phyloP scores from a whole-genome alignment of 23 red algal species.

The Gracilaria caudata region DNA sequence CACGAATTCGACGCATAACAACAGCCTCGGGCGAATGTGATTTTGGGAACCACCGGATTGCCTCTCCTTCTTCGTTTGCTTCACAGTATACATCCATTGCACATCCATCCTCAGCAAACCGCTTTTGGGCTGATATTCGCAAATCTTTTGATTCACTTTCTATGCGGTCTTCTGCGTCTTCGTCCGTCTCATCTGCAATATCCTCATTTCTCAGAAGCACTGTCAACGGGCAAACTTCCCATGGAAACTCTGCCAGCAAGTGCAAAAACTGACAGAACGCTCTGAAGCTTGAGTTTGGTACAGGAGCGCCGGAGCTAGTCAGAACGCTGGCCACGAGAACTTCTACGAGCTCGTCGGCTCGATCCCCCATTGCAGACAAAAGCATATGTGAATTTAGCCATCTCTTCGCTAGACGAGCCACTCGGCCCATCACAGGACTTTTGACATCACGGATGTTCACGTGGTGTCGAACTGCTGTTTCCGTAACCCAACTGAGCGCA shows the following conservation, averaged over 20 bases:
- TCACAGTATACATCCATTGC: constrained; percentile 16
- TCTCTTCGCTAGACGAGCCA: constrained; percentile 69
- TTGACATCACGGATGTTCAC: constrained; percentile 53
- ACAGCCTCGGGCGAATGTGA: constrained; percentile 2
- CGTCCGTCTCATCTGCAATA: neutral
- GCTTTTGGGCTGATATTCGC: constrained; percentile 14
- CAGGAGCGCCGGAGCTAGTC: neutral
- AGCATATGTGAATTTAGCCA: constrained; percentile 83
- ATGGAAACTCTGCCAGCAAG: constrained; percentile 75
- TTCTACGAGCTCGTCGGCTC: constrained; percentile 76
- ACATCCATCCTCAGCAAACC: constrained; percentile 19
- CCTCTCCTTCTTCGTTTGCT: constrained; percentile 34
- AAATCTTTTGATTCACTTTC: constrained; percentile 9
- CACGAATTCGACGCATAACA: constrained; percentile 14
- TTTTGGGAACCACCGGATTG: constrained; percentile 15
- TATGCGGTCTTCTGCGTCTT: neutral
- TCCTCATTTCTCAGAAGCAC: constrained; percentile 45
- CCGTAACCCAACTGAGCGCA: constrained; percentile 55
- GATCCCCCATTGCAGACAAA: constrained; percentile 56
- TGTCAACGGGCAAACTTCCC: constrained; percentile 61
- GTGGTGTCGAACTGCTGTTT: constrained; percentile 39
- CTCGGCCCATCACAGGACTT: constrained; percentile 30
- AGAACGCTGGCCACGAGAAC: constrained; percentile 67
- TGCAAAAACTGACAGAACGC: constrained; percentile 77
- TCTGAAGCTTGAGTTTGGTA: constrained; percentile 41